A percentile compares a stretch with the other conserved stretches of the same genome.
Conservation (phyloP, 2,329 filamentous ascomycete genomes). For the Byssoonygena ceratinophila region DNA sequence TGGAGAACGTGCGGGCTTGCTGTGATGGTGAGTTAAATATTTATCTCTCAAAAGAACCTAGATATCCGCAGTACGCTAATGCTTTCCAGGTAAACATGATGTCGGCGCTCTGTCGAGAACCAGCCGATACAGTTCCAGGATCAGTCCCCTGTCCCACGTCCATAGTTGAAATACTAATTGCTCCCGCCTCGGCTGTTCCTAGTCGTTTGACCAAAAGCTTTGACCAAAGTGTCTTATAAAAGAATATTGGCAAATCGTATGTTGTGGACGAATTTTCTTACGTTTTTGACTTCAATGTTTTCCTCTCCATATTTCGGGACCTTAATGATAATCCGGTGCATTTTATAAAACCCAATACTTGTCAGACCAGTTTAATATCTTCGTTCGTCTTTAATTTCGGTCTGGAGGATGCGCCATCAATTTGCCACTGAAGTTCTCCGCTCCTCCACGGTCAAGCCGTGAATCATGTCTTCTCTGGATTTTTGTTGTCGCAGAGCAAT, state of each 20-base stretch:
- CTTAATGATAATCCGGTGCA: slow-evolving; percentile 7
- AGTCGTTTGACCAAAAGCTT: not conserved
- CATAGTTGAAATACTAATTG: slow-evolving; percentile 23
- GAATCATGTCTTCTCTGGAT: not conserved
- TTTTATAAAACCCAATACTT: not conserved
- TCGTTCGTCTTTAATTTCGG: not conserved
- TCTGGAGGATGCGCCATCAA: slow-evolving; percentile 2
- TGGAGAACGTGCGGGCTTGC: slow-evolving; percentile 94
- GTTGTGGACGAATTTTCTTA: slow-evolving; percentile 17
- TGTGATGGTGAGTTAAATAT: slow-evolving; percentile 70
- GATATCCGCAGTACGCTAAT: slow-evolving; percentile 18
- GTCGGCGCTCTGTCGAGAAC: slow-evolving; percentile 41
- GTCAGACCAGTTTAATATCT: not conserved
- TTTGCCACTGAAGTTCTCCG: slow-evolving; percentile 3
- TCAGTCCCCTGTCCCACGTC: slow-evolving; percentile 29
- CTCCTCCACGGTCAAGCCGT: not conserved
- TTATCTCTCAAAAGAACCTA: not conserved
- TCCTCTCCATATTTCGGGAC: slow-evolving; percentile 5
- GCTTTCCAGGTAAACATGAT: slow-evolving; percentile 58
- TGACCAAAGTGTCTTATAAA: not conserved
- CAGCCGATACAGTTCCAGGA: slow-evolving; percentile 33
- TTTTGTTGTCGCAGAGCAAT: slow-evolving; percentile 11
- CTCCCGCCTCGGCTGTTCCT: not conserved
- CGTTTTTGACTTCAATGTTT: slow-evolving; percentile 6
- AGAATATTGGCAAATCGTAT: slow-evolving; percentile 9